These are phyloP conservation scores for Paecilomyces sp. DNA, from an alignment of 2,329 filamentous ascomycete genomes.

Conservation along the genomic window DNA sequence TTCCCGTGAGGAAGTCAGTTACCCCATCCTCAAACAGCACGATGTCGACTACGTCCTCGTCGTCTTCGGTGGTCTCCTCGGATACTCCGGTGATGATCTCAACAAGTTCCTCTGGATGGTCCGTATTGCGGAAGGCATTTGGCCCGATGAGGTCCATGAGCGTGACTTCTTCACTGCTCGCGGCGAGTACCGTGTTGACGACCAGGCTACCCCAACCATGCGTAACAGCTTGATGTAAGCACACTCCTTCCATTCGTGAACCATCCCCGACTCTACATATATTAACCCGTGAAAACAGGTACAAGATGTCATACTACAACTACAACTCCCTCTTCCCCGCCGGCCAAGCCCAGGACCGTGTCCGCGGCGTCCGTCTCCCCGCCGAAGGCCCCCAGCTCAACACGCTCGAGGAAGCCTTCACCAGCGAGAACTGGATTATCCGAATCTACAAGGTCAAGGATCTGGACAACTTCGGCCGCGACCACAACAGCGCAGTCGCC, in stretches of 20 bases:
- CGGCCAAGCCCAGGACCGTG: slow-evolving; percentile 83
- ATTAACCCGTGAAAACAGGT: slow-evolving; percentile 52
- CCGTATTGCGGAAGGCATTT: slow-evolving; percentile 96
- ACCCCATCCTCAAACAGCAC: slow-evolving; percentile 96
- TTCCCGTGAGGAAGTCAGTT: slow-evolving; percentile 94
- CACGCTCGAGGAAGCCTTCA: slow-evolving; percentile 93
- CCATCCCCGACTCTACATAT: not conserved
- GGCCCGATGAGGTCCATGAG: slow-evolving; percentile 98
- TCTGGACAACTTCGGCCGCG: slow-evolving; percentile 88
- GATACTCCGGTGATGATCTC: slow-evolving; percentile 97
- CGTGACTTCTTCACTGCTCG: slow-evolving; percentile 89
- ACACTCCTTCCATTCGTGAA: not conserved
- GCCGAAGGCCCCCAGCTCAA: slow-evolving; percentile 76
- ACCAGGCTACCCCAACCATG: slow-evolving; percentile 92
- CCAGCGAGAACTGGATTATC: slow-evolving; percentile 99
- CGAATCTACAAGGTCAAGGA: slow-evolving; percentile 99
- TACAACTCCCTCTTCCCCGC: slow-evolving; percentile 85
- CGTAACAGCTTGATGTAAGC: slow-evolving; percentile 97
- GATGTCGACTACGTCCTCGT: slow-evolving; percentile 98
- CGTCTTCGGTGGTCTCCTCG: slow-evolving; percentile 90
- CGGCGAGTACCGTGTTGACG: slow-evolving; percentile 92
- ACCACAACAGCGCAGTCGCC: slow-evolving; percentile 60
- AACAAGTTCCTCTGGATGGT: slow-evolving; percentile 99
- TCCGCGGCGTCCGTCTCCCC: slow-evolving; percentile 75
- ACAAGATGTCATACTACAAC: slow-evolving; percentile 99